Base-by-base conservation (phyloP, 2,329 filamentous ascomycete species). In the Talaromyces sp. region DNA sequence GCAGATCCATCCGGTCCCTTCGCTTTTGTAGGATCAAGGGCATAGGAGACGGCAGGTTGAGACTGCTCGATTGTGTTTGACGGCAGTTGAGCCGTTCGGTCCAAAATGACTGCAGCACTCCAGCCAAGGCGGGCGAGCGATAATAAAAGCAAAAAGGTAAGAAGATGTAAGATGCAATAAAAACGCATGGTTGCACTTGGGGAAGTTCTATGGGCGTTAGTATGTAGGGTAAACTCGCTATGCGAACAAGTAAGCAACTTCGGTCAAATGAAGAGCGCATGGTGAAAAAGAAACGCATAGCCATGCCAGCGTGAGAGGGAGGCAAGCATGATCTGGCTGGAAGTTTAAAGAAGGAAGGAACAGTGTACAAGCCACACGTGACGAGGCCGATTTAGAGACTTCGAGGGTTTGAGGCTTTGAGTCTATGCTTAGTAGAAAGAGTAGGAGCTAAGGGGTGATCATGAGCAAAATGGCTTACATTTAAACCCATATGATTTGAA, bases 141-240 rank as follows among this genome's bases (percentile, higher is more conserved):
- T 43, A 53, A 27, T 47, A 52, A 43, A 10, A 33, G 33, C n/a
- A 66, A 32, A 37, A 52, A 19, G 16, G 56, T 36, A 35, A 58
- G 41, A 7, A 57, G 22, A 35, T 43, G 10, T 41, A 63, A 36
- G 13, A 62, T 29, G 20, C 43, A 53, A 51, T 46, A 53, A 36
- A 62, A 35, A 47, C 57, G 62, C 67, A 70, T 70, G 13, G 46
- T 63, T 57, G 44, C 22, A 24, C 45, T 45, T 4, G n/a, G 16
- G 24, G 42, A 51, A 41, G 13, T 17, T 55, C 39, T 46, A 48
- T 36, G 37, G 14, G 36, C 47, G 48, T 40, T 64, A 65, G 55
- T 19, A 65, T 65, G 63, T 52, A 59, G 52, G 44, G 54, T 65
- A 64, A 63, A 30, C 53, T 49, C 44, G 37, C 22, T 56, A 41